A percentile compares a stretch with the other conserved stretches of the same genome.
Conservation (phyloP, 306 rosid species). For the Cicer cuneatum region DNA sequence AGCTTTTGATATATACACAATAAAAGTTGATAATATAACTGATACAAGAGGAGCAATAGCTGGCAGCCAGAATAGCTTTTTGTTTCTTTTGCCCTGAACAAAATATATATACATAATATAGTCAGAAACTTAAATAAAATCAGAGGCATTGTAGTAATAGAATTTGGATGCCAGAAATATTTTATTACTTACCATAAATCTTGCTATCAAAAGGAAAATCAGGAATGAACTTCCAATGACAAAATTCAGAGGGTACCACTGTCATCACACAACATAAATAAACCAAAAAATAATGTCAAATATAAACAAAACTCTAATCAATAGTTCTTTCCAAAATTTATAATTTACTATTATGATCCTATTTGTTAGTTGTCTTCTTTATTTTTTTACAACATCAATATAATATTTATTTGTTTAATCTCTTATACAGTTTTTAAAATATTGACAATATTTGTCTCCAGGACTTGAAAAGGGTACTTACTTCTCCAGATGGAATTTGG, state of each 20-base stretch:
- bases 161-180: background rate
- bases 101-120: slow-evolving; percentile 3
- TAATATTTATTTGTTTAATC: background rate
- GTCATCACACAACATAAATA: slow-evolving; percentile 32
- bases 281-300: slow-evolving; percentile 22
- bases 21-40: slow-evolving; percentile 75
- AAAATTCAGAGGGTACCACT: slow-evolving; percentile 82
- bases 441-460: too few relatives aligned
- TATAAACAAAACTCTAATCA: background rate
- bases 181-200: slow-evolving; percentile 69
- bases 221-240: slow-evolving; percentile 79
- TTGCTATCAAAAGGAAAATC: slow-evolving; percentile 67
- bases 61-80: slow-evolving; percentile 82
- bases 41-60: slow-evolving; percentile 81
- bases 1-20: slow-evolving; percentile 73
- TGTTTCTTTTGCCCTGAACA: slow-evolving; percentile 81
- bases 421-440: too few relatives aligned
- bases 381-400: background rate
- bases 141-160: slow-evolving; percentile 2
- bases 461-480: slow-evolving; percentile 13
- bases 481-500: slow-evolving; percentile 45
- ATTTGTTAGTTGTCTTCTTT: background rate
- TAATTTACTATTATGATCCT: background rate
- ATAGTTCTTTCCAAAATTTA: background rate
- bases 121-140: slow-evolving; percentile 31